Conservation (phyloP, 257 asterid species). For the Petunia secreta region DNA sequence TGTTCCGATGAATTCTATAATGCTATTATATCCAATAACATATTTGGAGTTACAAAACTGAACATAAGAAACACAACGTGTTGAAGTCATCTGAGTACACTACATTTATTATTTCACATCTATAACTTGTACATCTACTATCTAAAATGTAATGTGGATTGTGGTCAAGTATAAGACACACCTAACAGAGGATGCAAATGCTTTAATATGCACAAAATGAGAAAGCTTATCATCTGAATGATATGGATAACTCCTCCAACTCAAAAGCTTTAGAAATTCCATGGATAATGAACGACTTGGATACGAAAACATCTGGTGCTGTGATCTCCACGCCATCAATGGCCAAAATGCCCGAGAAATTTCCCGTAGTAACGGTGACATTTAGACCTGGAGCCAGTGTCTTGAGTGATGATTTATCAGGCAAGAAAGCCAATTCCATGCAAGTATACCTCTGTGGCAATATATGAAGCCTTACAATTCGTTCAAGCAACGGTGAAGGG, state of each 20-base stretch:
- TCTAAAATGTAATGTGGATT: background rate
- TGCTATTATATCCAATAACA: background rate
- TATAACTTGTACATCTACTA: background rate
- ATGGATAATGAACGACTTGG: constrained; percentile 53
- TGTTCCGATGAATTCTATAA: too few relatives aligned
- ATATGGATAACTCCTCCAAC: constrained; percentile 29
- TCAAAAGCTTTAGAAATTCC: constrained; percentile 56
- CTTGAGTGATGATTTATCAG: constrained; percentile 37
- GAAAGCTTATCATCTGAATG: constrained; percentile 30
- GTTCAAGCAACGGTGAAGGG: constrained; percentile 54
- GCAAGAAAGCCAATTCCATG: constrained; percentile 43
- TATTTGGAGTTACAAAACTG: background rate
- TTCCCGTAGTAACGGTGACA: constrained; percentile 35
- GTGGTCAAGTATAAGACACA: background rate
- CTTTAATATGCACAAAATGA: background rate
- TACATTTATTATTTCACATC: background rate
- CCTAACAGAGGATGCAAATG: background rate
- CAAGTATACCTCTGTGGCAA: constrained; percentile 44
- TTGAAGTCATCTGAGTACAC: background rate
- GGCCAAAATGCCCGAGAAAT: constrained; percentile 29
- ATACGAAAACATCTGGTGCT: constrained; percentile 44
- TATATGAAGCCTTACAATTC: constrained; percentile 61
- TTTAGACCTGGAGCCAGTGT: constrained; percentile 48
- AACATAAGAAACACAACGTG: background rate
- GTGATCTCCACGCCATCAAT: constrained; percentile 59